Conservation (phyloP, 495 filamentous ascomycete genomes). For the Cercophora sp. region DNA sequence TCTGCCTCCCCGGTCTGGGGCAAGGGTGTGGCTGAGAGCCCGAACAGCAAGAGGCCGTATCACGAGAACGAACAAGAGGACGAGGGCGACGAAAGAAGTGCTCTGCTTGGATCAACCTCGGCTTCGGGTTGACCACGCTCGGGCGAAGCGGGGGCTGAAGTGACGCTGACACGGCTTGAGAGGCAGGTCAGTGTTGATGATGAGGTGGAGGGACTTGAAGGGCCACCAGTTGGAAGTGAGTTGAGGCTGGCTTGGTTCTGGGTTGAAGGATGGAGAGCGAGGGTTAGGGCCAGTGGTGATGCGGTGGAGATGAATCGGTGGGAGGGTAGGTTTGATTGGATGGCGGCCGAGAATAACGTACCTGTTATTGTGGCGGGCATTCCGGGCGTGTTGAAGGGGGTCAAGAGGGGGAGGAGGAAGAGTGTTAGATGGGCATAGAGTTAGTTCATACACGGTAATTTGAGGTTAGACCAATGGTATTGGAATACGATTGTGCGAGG, state of each 20-base stretch:
- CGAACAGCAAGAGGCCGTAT: neutral
- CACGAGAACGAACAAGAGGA: neutral
- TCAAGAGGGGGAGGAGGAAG: neutral
- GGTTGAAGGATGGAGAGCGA: neutral
- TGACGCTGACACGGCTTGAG: neutral
- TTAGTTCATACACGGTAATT: no score
- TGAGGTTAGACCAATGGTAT: no score
- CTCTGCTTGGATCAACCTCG: neutral
- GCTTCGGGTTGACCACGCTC: neutral
- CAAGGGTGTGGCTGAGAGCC: neutral
- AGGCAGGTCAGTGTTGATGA: neutral
- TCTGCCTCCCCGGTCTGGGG: neutral
- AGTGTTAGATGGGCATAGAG: neutral
- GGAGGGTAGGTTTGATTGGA: neutral
- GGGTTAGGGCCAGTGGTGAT: neutral
- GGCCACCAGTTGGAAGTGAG: neutral
- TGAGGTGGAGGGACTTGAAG: neutral
- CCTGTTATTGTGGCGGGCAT: neutral
- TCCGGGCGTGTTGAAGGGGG: neutral
- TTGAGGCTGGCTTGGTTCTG: neutral
- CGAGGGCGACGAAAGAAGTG: neutral
- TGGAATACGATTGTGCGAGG: no score
- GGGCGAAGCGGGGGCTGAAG: slow-evolving; percentile 1
- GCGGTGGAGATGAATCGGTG: neutral
- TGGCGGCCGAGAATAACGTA: neutral